These are phyloP conservation scores for Immersiporthe knoxdaviesiana DNA, from an alignment of 2,329 filamentous ascomycete genomes.

Conservation along the genomic window DNA sequence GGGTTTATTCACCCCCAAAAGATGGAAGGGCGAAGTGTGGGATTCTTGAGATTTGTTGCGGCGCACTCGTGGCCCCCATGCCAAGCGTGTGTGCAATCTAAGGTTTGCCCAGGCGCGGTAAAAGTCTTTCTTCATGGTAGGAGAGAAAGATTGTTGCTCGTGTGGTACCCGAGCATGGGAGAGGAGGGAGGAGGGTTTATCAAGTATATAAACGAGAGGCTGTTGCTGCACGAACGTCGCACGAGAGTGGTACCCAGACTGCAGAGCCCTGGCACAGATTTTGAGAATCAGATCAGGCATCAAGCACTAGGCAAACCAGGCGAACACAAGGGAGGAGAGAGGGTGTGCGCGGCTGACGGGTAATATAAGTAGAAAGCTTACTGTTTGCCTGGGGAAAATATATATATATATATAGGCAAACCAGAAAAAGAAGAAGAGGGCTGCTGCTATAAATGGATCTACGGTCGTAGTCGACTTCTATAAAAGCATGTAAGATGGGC, in stretches of 20 bases:
- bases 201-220: neutral
- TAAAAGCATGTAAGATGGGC: neutral
- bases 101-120: no score
- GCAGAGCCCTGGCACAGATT: neutral
- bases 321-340: neutral
- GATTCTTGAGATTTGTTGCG: neutral
- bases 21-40: neutral
- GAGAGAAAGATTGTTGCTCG: neutral
- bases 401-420: neutral
- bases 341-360: neutral
- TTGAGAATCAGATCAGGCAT: neutral
- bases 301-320: neutral
- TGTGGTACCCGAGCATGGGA: no score
- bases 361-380: neutral
- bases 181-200: neutral
- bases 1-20: neutral
- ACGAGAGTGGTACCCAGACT: neutral
- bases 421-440: neutral
- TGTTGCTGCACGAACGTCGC: neutral
- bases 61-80: neutral
- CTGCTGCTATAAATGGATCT: neutral
- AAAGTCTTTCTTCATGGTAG: neutral
- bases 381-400: neutral
- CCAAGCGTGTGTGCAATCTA: neutral
- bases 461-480: neutral